Base-by-base conservation (phyloP, 75 land plant species). In the Cupressus sempervirens region DNA sequence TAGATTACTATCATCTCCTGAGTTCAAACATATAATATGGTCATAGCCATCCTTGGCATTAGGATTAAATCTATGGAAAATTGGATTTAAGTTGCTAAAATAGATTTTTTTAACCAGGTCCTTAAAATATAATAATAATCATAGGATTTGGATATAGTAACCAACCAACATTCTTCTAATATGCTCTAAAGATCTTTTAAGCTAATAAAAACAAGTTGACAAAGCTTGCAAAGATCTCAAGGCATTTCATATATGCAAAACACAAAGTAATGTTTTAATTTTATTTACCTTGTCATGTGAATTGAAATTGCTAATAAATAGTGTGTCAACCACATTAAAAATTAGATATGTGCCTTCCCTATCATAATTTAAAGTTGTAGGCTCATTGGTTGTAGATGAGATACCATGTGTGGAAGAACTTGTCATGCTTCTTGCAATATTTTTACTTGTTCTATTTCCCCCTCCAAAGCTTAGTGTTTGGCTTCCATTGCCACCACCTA, bases 31-130 rank as follows among this genome's bases (percentile, higher is more conserved):
- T 89, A 98, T 90, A 23, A 98, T 90, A 58, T 94, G 89, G 84
- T 98, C 99, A 88, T 98, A 95, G 35, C 98, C 98, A 89, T 98
- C 99, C 86, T 94, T 96, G 0, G 96, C 93, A 58, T 97, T 98
- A 0, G 91, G 88, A 85, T 94, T 95, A 91, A 94, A 97, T 35
- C 95, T 91, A 84, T 97, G 99, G 76, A 95, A 96, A 16, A 93
- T 79, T 11, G 99, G 99, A 86, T 93, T 96, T 15, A 93, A 89
- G 85, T 84, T 92, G 83, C 93, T 88, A 54, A 97, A 96, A 85
- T 92, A 92, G 73, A 97, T 90, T 76, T 91, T 85, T 84, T 97
- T 97, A 32, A 97, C 92, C 12, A 98, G 99, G 84, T 97, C 99
- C 99, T 97, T 84, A 75, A 87, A 88, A 18, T 86, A 74, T 76